phyloP scores from a whole-genome alignment of 441 rosid species.

The Croton laevigatus region DNA sequence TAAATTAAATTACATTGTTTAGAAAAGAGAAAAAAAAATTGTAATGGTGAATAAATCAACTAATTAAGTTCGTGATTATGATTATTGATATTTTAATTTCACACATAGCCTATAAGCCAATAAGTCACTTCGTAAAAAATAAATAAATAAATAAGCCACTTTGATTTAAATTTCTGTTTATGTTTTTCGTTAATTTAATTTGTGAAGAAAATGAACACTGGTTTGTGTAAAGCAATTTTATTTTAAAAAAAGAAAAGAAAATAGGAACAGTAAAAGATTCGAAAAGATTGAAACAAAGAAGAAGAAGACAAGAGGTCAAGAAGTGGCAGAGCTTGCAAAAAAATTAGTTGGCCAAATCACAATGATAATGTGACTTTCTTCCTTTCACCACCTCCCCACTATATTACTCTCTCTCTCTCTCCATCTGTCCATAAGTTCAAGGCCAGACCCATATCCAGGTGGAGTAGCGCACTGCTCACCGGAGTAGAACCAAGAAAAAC shows the following conservation, averaged over 20 bases:
- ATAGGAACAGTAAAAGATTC: not conserved
- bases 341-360: constrained; percentile 28
- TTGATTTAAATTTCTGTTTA: too few relatives aligned
- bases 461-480: not conserved
- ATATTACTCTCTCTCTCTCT: constrained; percentile 16
- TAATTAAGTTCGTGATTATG: too few relatives aligned
- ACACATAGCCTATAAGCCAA: too few relatives aligned
- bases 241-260: not conserved
- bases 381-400: not conserved
- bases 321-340: not conserved
- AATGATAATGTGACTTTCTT: constrained; percentile 11
- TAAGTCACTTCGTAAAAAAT: too few relatives aligned
- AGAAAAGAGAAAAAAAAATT: too few relatives aligned
- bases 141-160: too few relatives aligned
- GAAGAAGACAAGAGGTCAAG: not conserved
- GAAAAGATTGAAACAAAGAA: not conserved
- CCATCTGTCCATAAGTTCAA: not conserved
- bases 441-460: not conserved
- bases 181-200: not conserved
- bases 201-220: too few relatives aligned
- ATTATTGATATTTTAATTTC: too few relatives aligned
- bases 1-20: too few relatives aligned
- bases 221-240: not conserved
- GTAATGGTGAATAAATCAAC: too few relatives aligned
- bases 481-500: not conserved